These are phyloP conservation scores for Creolimax fragrantissima DNA, from an alignment of 78 protist genomes.

Conservation along the genomic window DNA sequence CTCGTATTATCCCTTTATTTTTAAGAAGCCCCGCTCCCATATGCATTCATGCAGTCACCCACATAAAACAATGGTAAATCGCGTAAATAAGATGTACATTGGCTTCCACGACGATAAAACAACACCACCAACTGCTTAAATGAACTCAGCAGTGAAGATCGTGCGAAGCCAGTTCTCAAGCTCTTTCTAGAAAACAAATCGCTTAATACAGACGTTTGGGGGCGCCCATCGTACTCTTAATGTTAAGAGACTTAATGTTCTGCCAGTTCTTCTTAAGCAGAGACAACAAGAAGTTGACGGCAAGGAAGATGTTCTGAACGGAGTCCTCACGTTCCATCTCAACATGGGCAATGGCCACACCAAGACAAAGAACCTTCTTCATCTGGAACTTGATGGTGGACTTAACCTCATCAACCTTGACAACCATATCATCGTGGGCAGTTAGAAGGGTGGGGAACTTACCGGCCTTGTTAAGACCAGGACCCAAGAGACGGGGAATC, in stretches of 20 bases:
- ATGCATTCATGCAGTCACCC: not conserved
- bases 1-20: too few species aligned
- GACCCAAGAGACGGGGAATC: slow-evolving; percentile 96
- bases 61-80: not conserved
- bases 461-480: slow-evolving; percentile 98
- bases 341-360: slow-evolving; percentile 95
- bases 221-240: slow-evolving; percentile 95
- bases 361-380: slow-evolving; percentile 95
- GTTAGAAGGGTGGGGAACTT: slow-evolving; percentile 96
- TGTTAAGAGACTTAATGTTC: slow-evolving; percentile 89
- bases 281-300: slow-evolving; percentile 96
- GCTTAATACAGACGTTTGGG: slow-evolving; percentile 79
- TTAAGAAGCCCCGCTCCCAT: slow-evolving; percentile 1
- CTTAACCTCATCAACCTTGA: slow-evolving; percentile 85
- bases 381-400: slow-evolving; percentile 96
- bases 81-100: not conserved
- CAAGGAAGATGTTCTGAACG: slow-evolving; percentile 71
- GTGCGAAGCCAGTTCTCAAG: not conserved
- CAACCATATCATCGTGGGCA: slow-evolving; percentile 70
- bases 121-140: not conserved
- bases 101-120: not conserved
- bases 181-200: not conserved
- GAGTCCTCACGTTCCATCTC: slow-evolving; percentile 79
- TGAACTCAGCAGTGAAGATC: not conserved
- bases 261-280: slow-evolving; percentile 99